Conservation (phyloP, 176 grass and related monocot species). For the Musa schizocarpa region DNA sequence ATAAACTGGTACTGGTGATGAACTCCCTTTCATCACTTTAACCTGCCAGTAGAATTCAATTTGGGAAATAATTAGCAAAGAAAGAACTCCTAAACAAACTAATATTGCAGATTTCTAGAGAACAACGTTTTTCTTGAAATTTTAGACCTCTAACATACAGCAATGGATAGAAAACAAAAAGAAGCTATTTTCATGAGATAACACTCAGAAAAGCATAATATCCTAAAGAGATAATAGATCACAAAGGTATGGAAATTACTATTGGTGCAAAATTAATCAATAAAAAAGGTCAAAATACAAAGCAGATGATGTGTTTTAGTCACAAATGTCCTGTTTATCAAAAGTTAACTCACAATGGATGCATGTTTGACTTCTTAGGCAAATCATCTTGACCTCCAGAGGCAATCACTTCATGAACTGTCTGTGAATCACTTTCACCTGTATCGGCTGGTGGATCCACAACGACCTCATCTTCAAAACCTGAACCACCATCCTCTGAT, state of each 20-base stretch:
- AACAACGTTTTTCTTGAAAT: too few species aligned
- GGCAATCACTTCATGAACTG: conserved; percentile 4
- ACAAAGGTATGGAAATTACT: background rate
- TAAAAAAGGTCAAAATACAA: background rate
- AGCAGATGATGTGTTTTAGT: too few species aligned
- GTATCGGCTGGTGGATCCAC: conserved; percentile 15
- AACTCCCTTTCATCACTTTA: conserved; percentile 65
- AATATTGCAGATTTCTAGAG: too few species aligned
- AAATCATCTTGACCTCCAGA: conserved; percentile 37
- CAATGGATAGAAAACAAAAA: background rate
- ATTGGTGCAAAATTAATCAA: background rate
- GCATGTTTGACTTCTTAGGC: conserved; percentile 82
- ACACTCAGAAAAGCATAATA: too few species aligned
- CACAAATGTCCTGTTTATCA: background rate
- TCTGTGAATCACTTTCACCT: conserved; percentile 18
- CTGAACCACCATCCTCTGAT: conserved; percentile 21
- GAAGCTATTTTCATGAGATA: too few species aligned
- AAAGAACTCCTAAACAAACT: background rate
- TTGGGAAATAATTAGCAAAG: conserved; percentile 12
- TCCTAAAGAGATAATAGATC: too few species aligned
- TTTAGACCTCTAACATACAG: background rate
- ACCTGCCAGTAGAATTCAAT: conserved; percentile 21
- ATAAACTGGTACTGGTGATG: conserved; percentile 19
- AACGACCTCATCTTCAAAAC: conserved; percentile 23
- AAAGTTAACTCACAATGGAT: conserved; percentile 63